Evolutionary conservation across 1,139 yeast species (phyloP), one percentile per base, ranked within the genome.

Genomic region (Geotrichum klebahnii): DNA sequence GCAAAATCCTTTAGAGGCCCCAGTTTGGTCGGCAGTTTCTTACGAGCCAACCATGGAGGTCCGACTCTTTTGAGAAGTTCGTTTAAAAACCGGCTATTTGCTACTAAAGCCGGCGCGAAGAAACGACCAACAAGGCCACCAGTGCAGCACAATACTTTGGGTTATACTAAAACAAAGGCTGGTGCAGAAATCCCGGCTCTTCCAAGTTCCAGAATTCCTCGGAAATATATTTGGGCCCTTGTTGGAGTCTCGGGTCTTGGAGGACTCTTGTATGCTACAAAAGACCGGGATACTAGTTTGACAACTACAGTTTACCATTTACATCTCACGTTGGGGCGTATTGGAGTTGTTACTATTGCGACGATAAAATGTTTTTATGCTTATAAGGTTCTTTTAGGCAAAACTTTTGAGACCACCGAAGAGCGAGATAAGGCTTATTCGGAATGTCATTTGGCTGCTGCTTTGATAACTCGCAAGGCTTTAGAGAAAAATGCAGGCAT

Each of bases 401-500:
- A 62, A 9, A 71, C 74, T 8, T 82, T 72, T 59, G 70, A 63
- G 1, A 60, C 72, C 5, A 73, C 71, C 1, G 77, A 76, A n/a
- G 82, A 76, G 6, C 75, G 83, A 44, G 62, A 67, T 1, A 59
- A 64, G 8, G 92, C 83, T 0, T 67, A 90, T 46, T 69, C 77
- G 5, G 69, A 74, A 43, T 80, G 87, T 50, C 98, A 92, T 65
- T 67, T 73, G 54, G 72, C 73, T 51, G 92, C 96, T 44, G 97
- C 98, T 0, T 66, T 73, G 16, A 82, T 89, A 46, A 87, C 97
- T 0, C 73, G 88, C 54, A 70, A 71, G 50, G 97, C 97, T 0
- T 71, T 92, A 35, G 92, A 88, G 60, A 75, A 73, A 32, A 92
- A 92, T 62, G 97, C 96, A 14, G 98, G 98, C 2, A 78, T 92